Conservation (phyloP, 2,329 filamentous ascomycete genomes). For the Sclerotinia sclerotiorum region DNA sequence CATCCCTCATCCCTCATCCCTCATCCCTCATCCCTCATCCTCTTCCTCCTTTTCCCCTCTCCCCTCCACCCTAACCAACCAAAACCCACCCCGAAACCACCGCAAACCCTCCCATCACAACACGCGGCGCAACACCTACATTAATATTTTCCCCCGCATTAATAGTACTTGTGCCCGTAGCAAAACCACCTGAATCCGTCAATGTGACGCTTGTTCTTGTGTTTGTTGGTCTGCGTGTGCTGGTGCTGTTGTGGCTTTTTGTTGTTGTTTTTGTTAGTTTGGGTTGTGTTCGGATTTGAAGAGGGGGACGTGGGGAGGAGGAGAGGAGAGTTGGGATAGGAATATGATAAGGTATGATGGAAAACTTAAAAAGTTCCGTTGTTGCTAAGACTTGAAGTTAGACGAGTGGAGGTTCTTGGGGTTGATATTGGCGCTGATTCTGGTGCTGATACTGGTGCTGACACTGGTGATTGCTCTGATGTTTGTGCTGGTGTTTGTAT, state of each 20-base stretch:
- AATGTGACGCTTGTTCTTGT: not conserved
- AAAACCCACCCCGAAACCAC: conserved; percentile 17
- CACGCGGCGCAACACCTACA: not conserved
- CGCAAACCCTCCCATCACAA: not conserved
- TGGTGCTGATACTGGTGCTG: not conserved
- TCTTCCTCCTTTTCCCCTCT: too few relatives aligned
- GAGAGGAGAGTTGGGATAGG: too few relatives aligned
- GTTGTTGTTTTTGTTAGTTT: conserved; percentile 2
- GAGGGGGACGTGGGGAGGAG: too few relatives aligned
- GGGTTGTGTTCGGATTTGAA: not conserved
- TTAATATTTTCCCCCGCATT: conserved; percentile 1
- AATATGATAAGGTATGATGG: not conserved
- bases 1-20: not conserved
- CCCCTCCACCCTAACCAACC: too few relatives aligned
- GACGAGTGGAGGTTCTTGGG: not conserved
- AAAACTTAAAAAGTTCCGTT: conserved; percentile 19
- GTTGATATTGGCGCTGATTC: not conserved
- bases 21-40: not conserved
- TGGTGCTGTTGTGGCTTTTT: not conserved
- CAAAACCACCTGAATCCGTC: not conserved
- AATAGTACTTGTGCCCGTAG: conserved; percentile 7
- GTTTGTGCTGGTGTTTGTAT: too few relatives aligned
- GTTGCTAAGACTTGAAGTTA: not conserved
- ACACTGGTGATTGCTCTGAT: not conserved
- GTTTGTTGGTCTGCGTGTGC: not conserved